Conservation (phyloP, 495 filamentous ascomycete species). For the Penicillium subrubescens region DNA sequence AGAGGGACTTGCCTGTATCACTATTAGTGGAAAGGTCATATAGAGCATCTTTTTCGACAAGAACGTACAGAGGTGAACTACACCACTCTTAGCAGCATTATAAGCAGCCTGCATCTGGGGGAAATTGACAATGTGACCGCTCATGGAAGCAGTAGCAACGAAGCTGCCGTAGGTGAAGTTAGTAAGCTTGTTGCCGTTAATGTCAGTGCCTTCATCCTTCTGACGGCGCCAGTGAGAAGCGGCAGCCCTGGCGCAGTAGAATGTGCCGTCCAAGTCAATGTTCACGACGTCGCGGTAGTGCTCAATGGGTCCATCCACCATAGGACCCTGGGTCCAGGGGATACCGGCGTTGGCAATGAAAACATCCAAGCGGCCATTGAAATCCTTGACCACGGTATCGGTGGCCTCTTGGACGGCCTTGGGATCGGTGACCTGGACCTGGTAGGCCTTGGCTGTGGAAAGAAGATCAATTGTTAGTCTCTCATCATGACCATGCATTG, state of each 20-base stretch:
- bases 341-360: slow-evolving; percentile 83
- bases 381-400: slow-evolving; percentile 63
- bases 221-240: slow-evolving; percentile 69
- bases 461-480: background rate
- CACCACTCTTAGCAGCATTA: slow-evolving; percentile 84
- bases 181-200: slow-evolving; percentile 66
- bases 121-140: slow-evolving; percentile 83
- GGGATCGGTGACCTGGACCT: slow-evolving; percentile 65
- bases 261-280: slow-evolving; percentile 80
- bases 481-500: background rate
- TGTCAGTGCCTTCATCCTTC: slow-evolving; percentile 64
- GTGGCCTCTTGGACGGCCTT: slow-evolving; percentile 59
- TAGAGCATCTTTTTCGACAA: background rate
- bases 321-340: slow-evolving; percentile 68
- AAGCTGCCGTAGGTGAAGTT: slow-evolving; percentile 72
- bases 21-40: slow-evolving; percentile 5
- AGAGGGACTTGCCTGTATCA: slow-evolving; percentile 63
- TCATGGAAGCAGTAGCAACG: slow-evolving; percentile 79
- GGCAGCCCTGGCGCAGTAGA: slow-evolving; percentile 78
- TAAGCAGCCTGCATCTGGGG: slow-evolving; percentile 86
- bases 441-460: slow-evolving; percentile 69
- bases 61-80: slow-evolving; percentile 78
- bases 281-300: slow-evolving; percentile 69
- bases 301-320: slow-evolving; percentile 64
- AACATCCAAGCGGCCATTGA: slow-evolving; percentile 74